A percentile compares a stretch with the other conserved stretches of the same genome.
Evolutionary conservation across 305 asterid species (phyloP).

Genomic region (Lippia alba): DNA sequence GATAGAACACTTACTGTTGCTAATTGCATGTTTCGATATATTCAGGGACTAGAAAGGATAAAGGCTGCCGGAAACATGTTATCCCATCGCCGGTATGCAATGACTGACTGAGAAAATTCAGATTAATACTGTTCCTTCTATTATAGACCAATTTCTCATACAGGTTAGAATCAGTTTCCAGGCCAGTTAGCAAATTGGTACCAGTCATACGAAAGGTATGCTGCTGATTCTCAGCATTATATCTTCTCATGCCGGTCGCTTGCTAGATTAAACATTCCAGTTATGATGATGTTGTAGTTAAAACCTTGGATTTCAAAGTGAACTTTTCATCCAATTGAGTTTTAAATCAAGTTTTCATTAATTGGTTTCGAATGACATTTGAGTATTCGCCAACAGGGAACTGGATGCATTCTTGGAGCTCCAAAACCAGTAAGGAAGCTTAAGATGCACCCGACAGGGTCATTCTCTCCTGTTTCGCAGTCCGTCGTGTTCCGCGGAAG

Average conservation of each 20-base stretch:
- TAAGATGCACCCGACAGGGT: constrained; percentile 45
- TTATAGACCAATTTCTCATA: constrained; percentile 20
- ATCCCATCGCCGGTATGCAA: constrained; percentile 64
- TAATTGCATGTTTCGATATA: constrained; percentile 16
- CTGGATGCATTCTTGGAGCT: constrained; percentile 65
- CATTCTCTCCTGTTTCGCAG: constrained; percentile 30
- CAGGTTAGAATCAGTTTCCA: constrained; percentile 79
- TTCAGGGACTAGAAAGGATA: constrained; percentile 73
- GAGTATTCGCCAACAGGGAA: constrained; percentile 62
- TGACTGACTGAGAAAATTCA: constrained; percentile 18
- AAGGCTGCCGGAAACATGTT: constrained; percentile 75
- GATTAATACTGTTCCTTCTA: constrained; percentile 17
- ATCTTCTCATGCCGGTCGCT: background rate
- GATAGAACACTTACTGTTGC: constrained; percentile 20
- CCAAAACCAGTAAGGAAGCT: constrained; percentile 57
- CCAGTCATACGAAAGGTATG: constrained; percentile 70
- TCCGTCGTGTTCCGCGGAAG: constrained; percentile 35
- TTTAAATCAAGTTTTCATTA: constrained; percentile 14
- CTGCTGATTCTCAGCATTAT: background rate
- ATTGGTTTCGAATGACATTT: constrained; percentile 39
- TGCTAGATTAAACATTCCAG: constrained; percentile 17
- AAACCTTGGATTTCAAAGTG: too few species aligned
- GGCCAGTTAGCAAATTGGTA: constrained; percentile 59
- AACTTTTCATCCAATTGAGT: too few species aligned
- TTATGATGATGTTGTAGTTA: background rate